These are phyloP conservation scores for Apiospora aurea DNA, from an alignment of 2,329 filamentous ascomycete species.

Conservation along the genomic window DNA sequence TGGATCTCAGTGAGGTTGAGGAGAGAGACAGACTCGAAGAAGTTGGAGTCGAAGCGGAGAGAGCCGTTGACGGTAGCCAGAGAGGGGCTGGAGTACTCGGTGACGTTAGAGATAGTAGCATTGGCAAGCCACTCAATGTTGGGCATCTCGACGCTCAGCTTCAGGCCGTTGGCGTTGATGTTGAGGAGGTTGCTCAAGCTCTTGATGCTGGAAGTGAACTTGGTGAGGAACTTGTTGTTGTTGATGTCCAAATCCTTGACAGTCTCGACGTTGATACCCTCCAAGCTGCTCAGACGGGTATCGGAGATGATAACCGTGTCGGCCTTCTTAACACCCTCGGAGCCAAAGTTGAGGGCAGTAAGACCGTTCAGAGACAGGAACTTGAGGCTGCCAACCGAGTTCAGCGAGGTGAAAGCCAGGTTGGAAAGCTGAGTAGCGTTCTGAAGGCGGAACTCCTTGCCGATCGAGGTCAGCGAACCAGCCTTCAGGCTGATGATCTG, in stretches of 20 bases:
- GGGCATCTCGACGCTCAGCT: constrained; percentile 75
- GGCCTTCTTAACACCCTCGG: constrained; percentile 69
- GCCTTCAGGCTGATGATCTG: constrained; percentile 68
- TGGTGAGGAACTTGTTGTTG: constrained; percentile 84
- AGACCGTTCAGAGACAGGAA: constrained; percentile 61
- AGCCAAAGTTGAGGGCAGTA: constrained; percentile 57
- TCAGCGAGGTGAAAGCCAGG: constrained; percentile 72
- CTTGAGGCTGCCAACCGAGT: constrained; percentile 53
- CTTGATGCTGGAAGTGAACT: constrained; percentile 77
- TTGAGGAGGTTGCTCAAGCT: constrained; percentile 76
- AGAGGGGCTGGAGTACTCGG: constrained; percentile 74
- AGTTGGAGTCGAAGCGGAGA: constrained; percentile 85
- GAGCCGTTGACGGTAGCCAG: constrained; percentile 78
- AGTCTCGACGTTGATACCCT: constrained; percentile 81
- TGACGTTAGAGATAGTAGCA: constrained; percentile 84
- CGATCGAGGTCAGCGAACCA: constrained; percentile 68
- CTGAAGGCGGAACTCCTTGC: constrained; percentile 72
- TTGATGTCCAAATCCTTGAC: constrained; percentile 77
- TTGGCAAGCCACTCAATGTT: constrained; percentile 81
- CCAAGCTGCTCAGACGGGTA: constrained; percentile 80
- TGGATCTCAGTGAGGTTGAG: constrained; percentile 76
- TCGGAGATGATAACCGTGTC: constrained; percentile 79
- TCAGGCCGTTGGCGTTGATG: constrained; percentile 81
- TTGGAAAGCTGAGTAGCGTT: constrained; percentile 73
- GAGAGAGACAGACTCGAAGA: constrained; percentile 65